These are phyloP conservation scores for Anthostomella pinea DNA, from an alignment of 2,329 filamentous ascomycete genomes.

Conservation along the genomic window DNA sequence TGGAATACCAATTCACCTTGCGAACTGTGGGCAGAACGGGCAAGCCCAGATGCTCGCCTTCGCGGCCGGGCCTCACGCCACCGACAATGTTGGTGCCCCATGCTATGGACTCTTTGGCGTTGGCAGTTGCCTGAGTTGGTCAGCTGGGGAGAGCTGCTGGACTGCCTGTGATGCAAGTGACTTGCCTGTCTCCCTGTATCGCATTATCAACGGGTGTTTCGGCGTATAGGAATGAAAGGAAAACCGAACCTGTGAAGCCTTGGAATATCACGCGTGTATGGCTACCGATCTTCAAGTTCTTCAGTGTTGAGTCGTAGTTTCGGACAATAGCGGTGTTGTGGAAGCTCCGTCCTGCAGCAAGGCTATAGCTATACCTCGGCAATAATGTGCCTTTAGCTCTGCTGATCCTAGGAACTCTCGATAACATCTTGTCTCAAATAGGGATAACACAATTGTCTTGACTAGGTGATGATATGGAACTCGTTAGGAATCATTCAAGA, in stretches of 20 bases:
- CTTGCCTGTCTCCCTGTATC: constrained; percentile 24
- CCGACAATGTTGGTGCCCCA: constrained; percentile 82
- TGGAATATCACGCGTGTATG: constrained; percentile 43
- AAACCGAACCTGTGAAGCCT: constrained; percentile 38
- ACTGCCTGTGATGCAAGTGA: not conserved
- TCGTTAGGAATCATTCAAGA: too few relatives aligned
- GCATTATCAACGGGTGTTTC: not conserved
- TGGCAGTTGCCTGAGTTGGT: constrained; percentile 66
- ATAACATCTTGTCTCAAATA: too few relatives aligned
- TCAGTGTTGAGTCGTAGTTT: constrained; percentile 34
- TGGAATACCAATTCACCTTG: constrained; percentile 38
- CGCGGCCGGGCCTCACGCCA: constrained; percentile 69
- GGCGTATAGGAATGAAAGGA: not conserved
- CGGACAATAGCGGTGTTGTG: constrained; percentile 14
- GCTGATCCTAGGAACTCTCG: too few relatives aligned
- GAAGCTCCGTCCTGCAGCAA: constrained; percentile 18
- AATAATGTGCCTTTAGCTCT: constrained; percentile 1
- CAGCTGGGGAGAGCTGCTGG: not conserved
- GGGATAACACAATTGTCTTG: too few relatives aligned
- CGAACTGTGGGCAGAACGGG: constrained; percentile 68
- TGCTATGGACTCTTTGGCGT: constrained; percentile 71
- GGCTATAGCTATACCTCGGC: constrained; percentile 4
- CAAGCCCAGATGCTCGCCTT: constrained; percentile 68
- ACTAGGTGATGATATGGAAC: too few relatives aligned
- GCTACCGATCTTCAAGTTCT: constrained; percentile 37